Base-by-base conservation (phyloP, 805 yeast genomes). In the Barnettozyma sucrosica region DNA sequence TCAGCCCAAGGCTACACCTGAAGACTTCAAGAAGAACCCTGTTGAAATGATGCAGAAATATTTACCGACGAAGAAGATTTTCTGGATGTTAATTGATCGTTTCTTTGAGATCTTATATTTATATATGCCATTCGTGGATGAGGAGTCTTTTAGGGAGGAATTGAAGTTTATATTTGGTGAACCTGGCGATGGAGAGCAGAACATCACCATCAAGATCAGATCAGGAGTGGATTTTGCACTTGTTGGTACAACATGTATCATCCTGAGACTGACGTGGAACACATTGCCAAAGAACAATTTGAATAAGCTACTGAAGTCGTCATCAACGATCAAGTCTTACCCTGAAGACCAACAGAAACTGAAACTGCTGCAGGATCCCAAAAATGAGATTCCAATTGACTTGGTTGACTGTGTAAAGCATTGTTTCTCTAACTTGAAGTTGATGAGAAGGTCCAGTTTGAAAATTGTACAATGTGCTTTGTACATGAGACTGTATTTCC, bases 71-170 rank as follows among this genome's bases (percentile, higher is more conserved):
- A 75, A 76, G 54, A 71, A 69, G 48, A 71, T 79, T 1, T 69
- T 82, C 8, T 77, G 85, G 78, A 56, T 72, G 40, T 66, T 81
- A 43, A 65, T 83, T 25, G 79, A 81, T 49, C 67, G 81, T 52
- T 84, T 77, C 52, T 84, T 84, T 58, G 71, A 70, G 10, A 69
- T 72, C 30, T 64, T 83, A 5, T 85, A 85, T 59, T 75, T 85
- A 13, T 81, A 76, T 48, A 69, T 83, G 55, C 90, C 93, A 3
- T 80, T 76, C 51, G 64, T 83, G 30, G 89, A 83, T 61, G 88
- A 83, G 58, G 66, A 55, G 45, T 67, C 68, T 9, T 77, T 79
- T 58, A 71, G 71, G 45, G 54, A 54, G 18, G 72, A 74, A 43
- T 61, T 80, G 16, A 53, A 65, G 1, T 58, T 69, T 21, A 71